Conservation (phyloP, 768 basidiomycete genomes). For the Tricholoma bakamatsutake region DNA sequence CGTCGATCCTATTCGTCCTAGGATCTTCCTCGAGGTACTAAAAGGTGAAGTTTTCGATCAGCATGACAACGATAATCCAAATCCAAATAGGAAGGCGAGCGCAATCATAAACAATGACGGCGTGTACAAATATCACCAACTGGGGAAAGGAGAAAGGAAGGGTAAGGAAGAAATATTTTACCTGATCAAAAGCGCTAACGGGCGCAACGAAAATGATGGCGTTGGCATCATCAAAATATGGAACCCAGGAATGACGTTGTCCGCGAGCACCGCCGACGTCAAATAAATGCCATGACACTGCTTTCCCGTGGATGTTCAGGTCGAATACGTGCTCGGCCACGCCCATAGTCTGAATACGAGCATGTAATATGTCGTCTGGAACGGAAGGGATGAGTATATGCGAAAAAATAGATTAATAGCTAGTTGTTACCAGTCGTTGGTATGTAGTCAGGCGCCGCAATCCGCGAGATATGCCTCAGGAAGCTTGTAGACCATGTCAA, state of each 20-base stretch:
- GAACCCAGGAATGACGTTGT: constrained; percentile 75
- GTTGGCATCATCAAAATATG: constrained; percentile 70
- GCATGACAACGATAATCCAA: constrained; percentile 6
- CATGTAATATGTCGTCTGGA: constrained; percentile 80
- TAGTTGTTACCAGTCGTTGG: constrained; percentile 60
- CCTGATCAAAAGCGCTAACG: constrained; percentile 77
- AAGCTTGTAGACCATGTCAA: constrained; percentile 44
- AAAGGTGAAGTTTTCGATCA: constrained; percentile 3
- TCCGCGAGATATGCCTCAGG: constrained; percentile 64
- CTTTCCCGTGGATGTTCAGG: constrained; percentile 72
- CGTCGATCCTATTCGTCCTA: constrained; percentile 79
- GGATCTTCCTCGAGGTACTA: constrained; percentile 88
- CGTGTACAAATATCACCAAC: neutral
- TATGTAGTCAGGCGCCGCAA: constrained; percentile 62
- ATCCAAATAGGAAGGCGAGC: neutral
- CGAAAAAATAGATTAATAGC: constrained; percentile 7
- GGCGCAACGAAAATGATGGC: constrained; percentile 80
- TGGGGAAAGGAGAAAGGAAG: too few relatives aligned
- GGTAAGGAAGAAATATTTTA: constrained; percentile 17
- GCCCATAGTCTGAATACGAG: constrained; percentile 89
- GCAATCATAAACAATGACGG: neutral
- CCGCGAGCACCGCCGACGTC: constrained; percentile 71
- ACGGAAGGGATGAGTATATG: constrained; percentile 24
- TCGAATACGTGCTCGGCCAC: constrained; percentile 82
- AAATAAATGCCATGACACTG: constrained; percentile 68